These are phyloP conservation scores for Stellera chamaejasme DNA, from an alignment of 345 rosid genomes.

Conservation along the genomic window DNA sequence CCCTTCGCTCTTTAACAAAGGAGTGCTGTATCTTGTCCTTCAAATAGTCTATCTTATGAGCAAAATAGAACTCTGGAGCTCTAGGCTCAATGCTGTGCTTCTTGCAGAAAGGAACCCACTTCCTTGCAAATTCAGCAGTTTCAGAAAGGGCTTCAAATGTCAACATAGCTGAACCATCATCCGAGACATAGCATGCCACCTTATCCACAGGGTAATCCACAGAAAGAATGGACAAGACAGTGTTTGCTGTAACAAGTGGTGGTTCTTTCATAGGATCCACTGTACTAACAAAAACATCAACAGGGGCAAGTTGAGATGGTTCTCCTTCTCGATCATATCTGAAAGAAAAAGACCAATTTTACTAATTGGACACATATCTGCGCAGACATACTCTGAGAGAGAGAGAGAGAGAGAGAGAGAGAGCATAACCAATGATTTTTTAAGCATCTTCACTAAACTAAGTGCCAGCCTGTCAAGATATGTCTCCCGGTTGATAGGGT, in stretches of 20 bases:
- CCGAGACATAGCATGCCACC: constrained; percentile 98
- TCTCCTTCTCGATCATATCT: constrained; percentile 98
- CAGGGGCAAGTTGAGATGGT: constrained; percentile 90
- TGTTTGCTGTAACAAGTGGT: constrained; percentile 94
- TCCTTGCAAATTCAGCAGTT: constrained; percentile 98
- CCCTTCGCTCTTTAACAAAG: constrained; percentile 94
- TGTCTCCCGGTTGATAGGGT: constrained; percentile 93
- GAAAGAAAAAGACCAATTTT: constrained; percentile 14
- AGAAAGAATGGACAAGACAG: constrained; percentile 92
- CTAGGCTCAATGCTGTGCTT: constrained; percentile 96
- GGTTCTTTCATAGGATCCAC: constrained; percentile 99
- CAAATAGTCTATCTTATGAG: constrained; percentile 95
- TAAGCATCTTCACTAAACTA: constrained; percentile 39
- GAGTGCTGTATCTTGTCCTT: constrained; percentile 99
- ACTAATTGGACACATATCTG: too few species aligned
- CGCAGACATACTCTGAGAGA: too few species aligned
- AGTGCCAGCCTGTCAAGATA: constrained; percentile 87
- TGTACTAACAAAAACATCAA: constrained; percentile 97
- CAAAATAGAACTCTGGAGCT: constrained; percentile 98
- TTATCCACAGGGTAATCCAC: constrained; percentile 99
- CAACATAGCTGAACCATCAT: constrained; percentile 99
- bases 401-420: too few species aligned
- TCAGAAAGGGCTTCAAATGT: constrained; percentile 97
- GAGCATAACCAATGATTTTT: neutral
- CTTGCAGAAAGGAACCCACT: constrained; percentile 99